Conservation (phyloP, 2,329 filamentous ascomycete species). For the Colletotrichum limetticola region DNA sequence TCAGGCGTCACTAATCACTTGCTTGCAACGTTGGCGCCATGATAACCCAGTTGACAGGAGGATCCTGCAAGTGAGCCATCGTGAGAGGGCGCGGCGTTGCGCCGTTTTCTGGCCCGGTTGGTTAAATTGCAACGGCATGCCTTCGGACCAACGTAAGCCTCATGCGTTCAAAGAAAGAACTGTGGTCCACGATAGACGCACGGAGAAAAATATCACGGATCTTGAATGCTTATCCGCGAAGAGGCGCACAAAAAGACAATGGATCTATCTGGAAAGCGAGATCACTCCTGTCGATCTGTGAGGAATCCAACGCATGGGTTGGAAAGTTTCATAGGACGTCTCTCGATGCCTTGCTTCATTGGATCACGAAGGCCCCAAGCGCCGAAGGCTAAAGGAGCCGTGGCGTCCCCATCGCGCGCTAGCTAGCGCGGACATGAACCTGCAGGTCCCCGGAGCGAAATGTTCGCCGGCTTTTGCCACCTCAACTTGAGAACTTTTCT, state of each 20-base stretch:
- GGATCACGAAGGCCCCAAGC: neutral
- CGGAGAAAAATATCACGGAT: neutral
- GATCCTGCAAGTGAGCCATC: neutral
- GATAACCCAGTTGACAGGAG: neutral
- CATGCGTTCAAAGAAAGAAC: neutral
- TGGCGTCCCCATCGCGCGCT: neutral
- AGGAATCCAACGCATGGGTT: neutral
- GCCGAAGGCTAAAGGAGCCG: neutral
- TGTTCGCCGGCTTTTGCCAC: neutral
- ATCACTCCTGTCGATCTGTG: slow-evolving; percentile 7
- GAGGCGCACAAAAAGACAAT: neutral
- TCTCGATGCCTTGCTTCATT: slow-evolving; percentile 8
- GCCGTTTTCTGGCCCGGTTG: neutral
- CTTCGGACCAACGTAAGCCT: slow-evolving; percentile 2
- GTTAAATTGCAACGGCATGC: slow-evolving; percentile 9
- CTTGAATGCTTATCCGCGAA: neutral
- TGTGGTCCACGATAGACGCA: neutral
- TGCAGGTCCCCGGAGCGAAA: slow-evolving; percentile 1
- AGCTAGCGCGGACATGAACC: neutral
- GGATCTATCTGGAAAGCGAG: neutral
- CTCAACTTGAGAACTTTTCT: neutral
- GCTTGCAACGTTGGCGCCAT: neutral
- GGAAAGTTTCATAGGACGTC: neutral
- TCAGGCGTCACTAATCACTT: neutral
- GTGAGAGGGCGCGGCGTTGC: neutral